Evolutionary conservation across 805 yeast genomes (phyloP), one percentile per base, ranked within the genome.

Genomic region (Candida orba): DNA sequence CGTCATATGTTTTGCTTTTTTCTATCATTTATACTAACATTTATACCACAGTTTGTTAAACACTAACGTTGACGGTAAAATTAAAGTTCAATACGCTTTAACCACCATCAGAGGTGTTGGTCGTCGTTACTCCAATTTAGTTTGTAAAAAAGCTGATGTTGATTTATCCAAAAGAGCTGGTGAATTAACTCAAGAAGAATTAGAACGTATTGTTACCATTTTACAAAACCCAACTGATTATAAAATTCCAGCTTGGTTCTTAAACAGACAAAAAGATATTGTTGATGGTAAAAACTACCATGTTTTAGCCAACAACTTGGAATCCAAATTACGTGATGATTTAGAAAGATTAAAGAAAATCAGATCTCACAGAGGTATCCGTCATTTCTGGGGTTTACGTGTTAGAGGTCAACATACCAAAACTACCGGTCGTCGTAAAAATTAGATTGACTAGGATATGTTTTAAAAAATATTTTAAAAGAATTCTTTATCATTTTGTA

Each of bases 331-430:
- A 75, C 93, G 99, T 87, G 99, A 93, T 72, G 99, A 93, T 71
- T 81, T 93, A 74, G 99, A 93, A 81, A 91, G 98, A 84, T 81
- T 93, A 76, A 95, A 95, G 95, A 93, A 93, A 80, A 93, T 95
- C 85, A 95, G 99, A 84, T 79, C 98, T 69, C 99, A 93, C 93
- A 83, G 98, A 78, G 99, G 99, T 91, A 84, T 93, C 76, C 89
- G 99, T 84, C 99, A 93, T 82, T 90, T 83, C 91, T 93, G 97
- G 98, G 97, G 97, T 73, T 80, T 93, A 73, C 93, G 93, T 81
- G 99, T 95, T 75, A 89, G 99, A 84, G 99, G 99, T 79, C 99
- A 93, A 82, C 99, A 93, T 81, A 93, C 99, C 84, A 93, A 93
- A 86, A 91, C 99, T 73, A 93, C 99, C 66, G 95, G 97, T 74